Evolutionary conservation across 768 basidiomycete species (phyloP), one percentile per base, ranked within the genome.

Genomic region (Calocybe gangraenosa): DNA sequence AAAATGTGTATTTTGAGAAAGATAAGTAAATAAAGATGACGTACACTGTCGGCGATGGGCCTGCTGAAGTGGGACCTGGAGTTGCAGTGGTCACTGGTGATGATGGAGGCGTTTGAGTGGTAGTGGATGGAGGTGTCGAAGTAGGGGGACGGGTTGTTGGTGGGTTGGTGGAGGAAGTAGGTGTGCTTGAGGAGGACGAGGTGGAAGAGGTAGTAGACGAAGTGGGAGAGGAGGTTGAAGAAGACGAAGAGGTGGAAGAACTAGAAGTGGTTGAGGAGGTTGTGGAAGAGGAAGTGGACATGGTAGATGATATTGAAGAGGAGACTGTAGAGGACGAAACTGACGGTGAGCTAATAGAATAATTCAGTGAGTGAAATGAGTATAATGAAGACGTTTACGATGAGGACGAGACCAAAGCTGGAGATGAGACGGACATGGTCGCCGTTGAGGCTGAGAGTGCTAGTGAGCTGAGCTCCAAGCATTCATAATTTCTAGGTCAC

Each of bases 121-220:
- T 37, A 2, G 62, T 59, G 45, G 62, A 55, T n/a, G 57, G 37
- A 33, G 51, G 39, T 15, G 54, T 32, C 18, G 55, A 40, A 36
- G 55, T 40, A 15, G 58, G 49, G 9, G 57, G 22, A 5, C 60
- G 58, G 40, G 63, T 55, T 15, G 55, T 43, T 11, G 56, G 47
- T 13, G 58, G 44, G 33, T 42, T 45, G 17, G 51, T 39, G 7
- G 37, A 35, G n/a, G 60, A 49, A 15, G 40, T 44, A 14, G 34
- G n/a, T 21, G 60, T 34, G 36, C 51, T 37, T 11, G 54, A 44
- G 10, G 55, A 48, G 13, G 46, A 37, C 3, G 59, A 50, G 10
- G 49, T 51, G n/a, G 61, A 47, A 18, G 58, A 52, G 23, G 57
- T 50, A 3, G 60, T 44, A 40, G 54, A 47, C 20, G 46, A 35